Evolutionary conservation across 2,329 filamentous ascomycete species (phyloP), one percentile per base, ranked within the genome.

Genomic region (Cladosporium austrohemisphaericum): DNA sequence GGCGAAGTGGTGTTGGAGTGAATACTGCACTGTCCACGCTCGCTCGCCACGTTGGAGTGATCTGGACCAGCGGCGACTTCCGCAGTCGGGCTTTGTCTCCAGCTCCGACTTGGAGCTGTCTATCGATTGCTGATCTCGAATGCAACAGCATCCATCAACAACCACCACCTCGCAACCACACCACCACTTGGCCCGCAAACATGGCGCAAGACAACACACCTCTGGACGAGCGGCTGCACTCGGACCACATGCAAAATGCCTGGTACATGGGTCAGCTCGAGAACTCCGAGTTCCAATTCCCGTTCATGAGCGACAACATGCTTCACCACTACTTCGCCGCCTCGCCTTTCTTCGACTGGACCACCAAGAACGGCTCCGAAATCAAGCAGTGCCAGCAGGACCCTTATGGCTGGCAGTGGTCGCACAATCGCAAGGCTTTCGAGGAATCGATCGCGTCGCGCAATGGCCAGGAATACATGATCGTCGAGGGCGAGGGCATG

Each of bases 281-380:
- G 7, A 50, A 49, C 46, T 54, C 50, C 14, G 50, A 53, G 18
- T 45, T 57, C 32, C 26, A 22, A 8, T 29, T 36, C 23, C 48
- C 54, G 53, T 44, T 40, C 23, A 65, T 64, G 58, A 57, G 63
- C 52, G 64, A 79, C 73, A 57, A 64, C 52, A 57, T 66, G 50
- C 59, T 84, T 35, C 74, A 83, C 48, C 79, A 77, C 60, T 84
- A 84, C 65, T 82, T 85, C 61, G 72, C 73, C 50, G 72, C 77
- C 56, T 81, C 79, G 1, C 79, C 78, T n/a, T 84, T 82, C 70
- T 83, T 81, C 64, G 81, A 84, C 53, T 66, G 69, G 19, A 75
- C 72, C 11, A 80, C 76, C 52, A 83, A 83, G 64, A 84, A 84
- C 65, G 75, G 76, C 54, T 71, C 78, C 8, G 67, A 79, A 41